Base-by-base conservation (phyloP, 345 rosid species). In the Sisymbrium altissimum region DNA sequence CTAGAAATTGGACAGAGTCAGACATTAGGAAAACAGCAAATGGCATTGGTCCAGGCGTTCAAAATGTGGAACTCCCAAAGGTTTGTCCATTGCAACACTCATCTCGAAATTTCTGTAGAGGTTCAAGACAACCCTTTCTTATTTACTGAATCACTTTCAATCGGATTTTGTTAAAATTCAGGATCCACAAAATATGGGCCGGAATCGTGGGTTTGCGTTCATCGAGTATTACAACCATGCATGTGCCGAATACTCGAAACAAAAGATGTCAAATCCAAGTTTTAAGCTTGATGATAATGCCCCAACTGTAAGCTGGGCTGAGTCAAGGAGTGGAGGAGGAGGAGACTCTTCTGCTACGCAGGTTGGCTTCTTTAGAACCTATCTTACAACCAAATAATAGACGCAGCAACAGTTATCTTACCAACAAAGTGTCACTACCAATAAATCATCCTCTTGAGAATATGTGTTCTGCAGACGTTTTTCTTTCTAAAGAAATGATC, bases 221-320 rank as follows among this genome's bases (percentile, higher is more conserved):
- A 76, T 94, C 6, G 97, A 94, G 75, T 94, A 89, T 73, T 79
- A 89, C 73, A 94, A 94, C 80, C 85, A 87, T 86, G 90, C 91
- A 36, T 94, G 98, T 79, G 97, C 98, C 32, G 96, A 91, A 64
- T 89, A 88, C 77, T 87, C 97, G 5, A 88, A 94, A 84, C 93
- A 83, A 79, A 87, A 87, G 82, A 94, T 94, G 98, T 77, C 81
- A 72, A 69, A 79, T 70, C 88, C 96, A 11, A 80, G 81, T 56
- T 94, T 94, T 79, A 91, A 87, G 84, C 96, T 94, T 60, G 97
- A 86, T 12, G 83, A 83, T 71, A 91, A 91, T 84, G 71, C 96
- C 55, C 98, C 97, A 63, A 87, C 90, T n/a, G 91, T 94, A 52
- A 91, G 96, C 81, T 94, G 98, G 98, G 93, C 98, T 64, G 97